Evolutionary conservation across 2,329 filamentous ascomycete genomes (phyloP), one percentile per base, ranked within the genome.

Genomic region (Achaetomium macrosporum): DNA sequence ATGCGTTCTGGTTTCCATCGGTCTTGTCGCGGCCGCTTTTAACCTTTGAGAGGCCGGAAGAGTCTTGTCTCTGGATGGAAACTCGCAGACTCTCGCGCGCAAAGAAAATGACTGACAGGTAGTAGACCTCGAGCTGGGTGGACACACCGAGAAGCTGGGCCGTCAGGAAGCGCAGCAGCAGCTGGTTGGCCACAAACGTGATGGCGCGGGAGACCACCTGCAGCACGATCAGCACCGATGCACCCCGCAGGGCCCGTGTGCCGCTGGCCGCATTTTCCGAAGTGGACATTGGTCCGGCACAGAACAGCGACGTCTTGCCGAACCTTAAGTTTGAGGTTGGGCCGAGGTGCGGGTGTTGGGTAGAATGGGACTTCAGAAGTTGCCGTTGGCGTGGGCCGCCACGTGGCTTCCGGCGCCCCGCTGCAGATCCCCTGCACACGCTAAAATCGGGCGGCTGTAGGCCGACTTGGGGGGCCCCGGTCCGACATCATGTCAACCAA

Each of bases 51-150:
- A 46, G 50, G 13, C 57, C 59, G n/a, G 69, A 66, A n/a, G 69
- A 60, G 13, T 74, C 72, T 61, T 91, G 87, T 47, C 93, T 80
- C 70, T 97, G 92, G 35, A 96, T 82, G 25, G 92, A 90, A n/a
- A 96, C 86, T 15, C 93, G 85, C 45, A 97, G 73, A 63, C 87
- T 92, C 71, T 99, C 93, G 37, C 93, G 81, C 0, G 93, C 87
- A 65, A 99, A 97, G 69, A 95, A 96, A 0, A 99, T 78, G n/a
- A 95, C 85, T 0, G 90, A 90, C 42, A 95, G 86, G 55, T 92
- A 91, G 68, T 91, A 96, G 1, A 97, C 83, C 64, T 99, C 93
- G 3, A 99, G 79, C 68, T 96, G 93, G 0, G 91, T 86, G 2
- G 91, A 87, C 5, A 95, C 77, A 6, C 92, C 93, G 1, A 99